Conservation (phyloP, 352 stramenopile species). For the Pythium angustatum region DNA sequence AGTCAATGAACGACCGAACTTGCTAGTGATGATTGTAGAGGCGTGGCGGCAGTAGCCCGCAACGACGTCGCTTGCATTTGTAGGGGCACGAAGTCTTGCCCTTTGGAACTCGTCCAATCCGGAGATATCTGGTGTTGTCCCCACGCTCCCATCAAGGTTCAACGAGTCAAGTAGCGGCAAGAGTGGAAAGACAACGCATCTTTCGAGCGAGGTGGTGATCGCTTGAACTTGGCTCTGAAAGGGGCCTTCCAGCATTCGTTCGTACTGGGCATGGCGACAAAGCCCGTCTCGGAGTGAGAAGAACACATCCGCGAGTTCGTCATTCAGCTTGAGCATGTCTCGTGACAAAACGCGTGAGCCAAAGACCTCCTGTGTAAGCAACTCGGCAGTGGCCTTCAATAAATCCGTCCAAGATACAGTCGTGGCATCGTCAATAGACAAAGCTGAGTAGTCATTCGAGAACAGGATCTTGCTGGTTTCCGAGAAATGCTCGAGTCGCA, state of each 20-base stretch:
- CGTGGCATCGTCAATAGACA: neutral
- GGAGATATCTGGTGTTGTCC: neutral
- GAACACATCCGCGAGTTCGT: conserved; percentile 37
- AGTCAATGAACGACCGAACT: neutral
- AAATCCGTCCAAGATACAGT: conserved; percentile 15
- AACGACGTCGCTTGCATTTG: neutral
- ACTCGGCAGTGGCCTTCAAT: conserved; percentile 20
- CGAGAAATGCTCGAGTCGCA: neutral
- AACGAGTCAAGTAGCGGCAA: conserved; percentile 31
- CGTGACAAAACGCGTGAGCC: conserved; percentile 36
- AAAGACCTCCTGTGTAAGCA: conserved; percentile 26
- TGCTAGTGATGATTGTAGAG: neutral
- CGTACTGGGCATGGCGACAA: conserved; percentile 14
- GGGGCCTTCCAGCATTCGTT: conserved; percentile 30
- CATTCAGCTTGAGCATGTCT: conserved; percentile 36
- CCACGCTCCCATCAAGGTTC: neutral
- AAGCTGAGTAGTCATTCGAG: conserved; percentile 29
- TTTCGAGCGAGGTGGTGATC: conserved; percentile 20
- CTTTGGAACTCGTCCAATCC: neutral
- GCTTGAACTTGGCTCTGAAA: conserved; percentile 3
- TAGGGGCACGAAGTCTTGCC: neutral
- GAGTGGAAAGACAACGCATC: conserved; percentile 33
- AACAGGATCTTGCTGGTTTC: too few relatives aligned
- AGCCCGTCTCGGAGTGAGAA: conserved; percentile 33
- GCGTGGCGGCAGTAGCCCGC: neutral